phyloP scores from a whole-genome alignment of 176 grass and related monocot genomes.

The Musa schizocarpa region DNA sequence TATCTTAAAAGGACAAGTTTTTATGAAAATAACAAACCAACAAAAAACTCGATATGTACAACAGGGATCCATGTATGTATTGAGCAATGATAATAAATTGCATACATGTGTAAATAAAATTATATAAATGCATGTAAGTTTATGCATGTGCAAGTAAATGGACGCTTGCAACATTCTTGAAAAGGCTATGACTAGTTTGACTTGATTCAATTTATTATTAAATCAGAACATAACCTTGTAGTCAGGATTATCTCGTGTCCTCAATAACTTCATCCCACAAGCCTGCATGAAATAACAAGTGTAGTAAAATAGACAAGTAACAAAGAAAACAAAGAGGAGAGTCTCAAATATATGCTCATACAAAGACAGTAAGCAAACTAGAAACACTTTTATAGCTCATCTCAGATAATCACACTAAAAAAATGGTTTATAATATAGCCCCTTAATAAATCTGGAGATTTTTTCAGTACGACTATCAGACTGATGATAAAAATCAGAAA shows the following conservation, averaged over 20 bases:
- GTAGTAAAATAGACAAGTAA: not conserved
- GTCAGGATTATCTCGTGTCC: constrained; percentile 75
- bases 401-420: not conserved
- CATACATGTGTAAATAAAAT: not conserved
- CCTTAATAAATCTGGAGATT: too few relatives aligned
- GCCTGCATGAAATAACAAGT: constrained; percentile 37
- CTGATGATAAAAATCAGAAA: too few relatives aligned
- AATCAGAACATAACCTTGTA: constrained; percentile 57
- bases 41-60: too few relatives aligned
- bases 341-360: not conserved
- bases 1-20: too few relatives aligned
- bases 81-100: too few relatives aligned
- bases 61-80: too few relatives aligned
- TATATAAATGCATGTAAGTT: not conserved
- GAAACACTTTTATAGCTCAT: not conserved
- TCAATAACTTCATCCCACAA: constrained; percentile 86
- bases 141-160: not conserved
- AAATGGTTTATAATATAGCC: not conserved
- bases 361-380: not conserved
- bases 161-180: not conserved
- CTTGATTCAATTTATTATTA: not conserved
- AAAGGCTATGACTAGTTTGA: not conserved
- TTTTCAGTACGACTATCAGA: too few relatives aligned
- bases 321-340: not conserved
- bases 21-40: too few relatives aligned